Evolutionary conservation across 2,329 filamentous ascomycete species (phyloP), one percentile per base, ranked within the genome.

Genomic region (Coccinonectria pachysandricola): DNA sequence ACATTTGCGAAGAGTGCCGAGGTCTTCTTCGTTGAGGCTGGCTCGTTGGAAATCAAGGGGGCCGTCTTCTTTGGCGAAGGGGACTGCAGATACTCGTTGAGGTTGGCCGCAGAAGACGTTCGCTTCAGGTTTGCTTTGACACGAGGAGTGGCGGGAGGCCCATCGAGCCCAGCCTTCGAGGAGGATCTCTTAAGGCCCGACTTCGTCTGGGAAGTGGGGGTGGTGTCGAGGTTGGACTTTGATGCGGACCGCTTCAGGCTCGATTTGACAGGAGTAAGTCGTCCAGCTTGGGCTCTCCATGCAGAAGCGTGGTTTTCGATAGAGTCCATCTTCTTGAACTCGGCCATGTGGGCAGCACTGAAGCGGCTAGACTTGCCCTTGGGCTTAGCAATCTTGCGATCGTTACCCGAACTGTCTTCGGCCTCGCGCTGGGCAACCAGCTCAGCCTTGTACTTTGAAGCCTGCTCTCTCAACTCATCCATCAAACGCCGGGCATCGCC

Each of bases 281-380:
- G 65, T 18, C 54, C 64, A 4, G 64, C 56, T 33, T 71, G 64
- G 12, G 68, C 68, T 35, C 83, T 69, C 60, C 78, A 91, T 10
- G 79, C 72, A 8, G 87, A 93, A 7, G 85, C 68, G 50, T 95
- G 87, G 36, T 78, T 78, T 21, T 75, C 83, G 48, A 96, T 95
- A 2, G 87, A 95, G 51, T 94, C 86, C 88, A 96, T 95, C 64
- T 93, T 96, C 58, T 84, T 84, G 60, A 96, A 95, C 47, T 88
- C 73, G 25, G 78, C 75, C 71, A 83, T 80, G 52, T 96, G 88
- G 19, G 73, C 76, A 36, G 85, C 79, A 50, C 84, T 94, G 58
- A 79, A 96, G 23, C 88, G 78, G 24, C 76, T 64, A 26, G 74
- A 69, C 51, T 79, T 87, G 41, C 83, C 77, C 58, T 79, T 92